Percentiles rank a stretch among this genome's conserved stretches.
phyloP scores from a whole-genome alignment of 192 early-diverging fungal genomes.

The Coemansia asiatica region DNA sequence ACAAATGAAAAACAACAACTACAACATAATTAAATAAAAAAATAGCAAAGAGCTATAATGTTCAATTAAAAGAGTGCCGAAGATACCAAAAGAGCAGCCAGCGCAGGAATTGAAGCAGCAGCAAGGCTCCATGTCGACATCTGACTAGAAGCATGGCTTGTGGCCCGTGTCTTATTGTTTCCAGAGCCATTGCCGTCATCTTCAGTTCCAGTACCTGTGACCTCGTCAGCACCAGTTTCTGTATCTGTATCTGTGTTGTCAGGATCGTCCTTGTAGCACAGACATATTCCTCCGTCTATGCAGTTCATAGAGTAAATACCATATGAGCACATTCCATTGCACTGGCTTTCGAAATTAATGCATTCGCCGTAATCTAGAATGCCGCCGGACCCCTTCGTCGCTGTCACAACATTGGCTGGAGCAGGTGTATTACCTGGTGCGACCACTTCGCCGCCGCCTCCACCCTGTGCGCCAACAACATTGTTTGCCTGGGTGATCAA shows the following conservation, averaged over 20 bases:
- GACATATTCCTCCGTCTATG: slow-evolving; percentile 37
- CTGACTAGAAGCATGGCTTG: slow-evolving; percentile 8
- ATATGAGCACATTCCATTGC: slow-evolving; percentile 37
- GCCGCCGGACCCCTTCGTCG: slow-evolving; percentile 40
- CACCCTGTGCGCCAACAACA: slow-evolving; percentile 27
- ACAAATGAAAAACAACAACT: too few relatives aligned
- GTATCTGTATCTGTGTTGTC: slow-evolving; percentile 10
- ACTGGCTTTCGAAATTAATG: slow-evolving; percentile 47
- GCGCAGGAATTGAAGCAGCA: slow-evolving; percentile 10
- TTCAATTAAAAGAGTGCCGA: slow-evolving; percentile 23
- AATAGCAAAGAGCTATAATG: too few relatives aligned
- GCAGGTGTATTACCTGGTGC: not conserved
- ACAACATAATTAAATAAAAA: too few relatives aligned
- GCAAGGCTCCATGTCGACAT: slow-evolving; percentile 22
- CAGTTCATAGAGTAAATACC: slow-evolving; percentile 50
- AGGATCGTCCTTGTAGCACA: slow-evolving; percentile 40
- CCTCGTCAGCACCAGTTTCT: slow-evolving; percentile 8
- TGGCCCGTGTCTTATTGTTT: slow-evolving; percentile 4
- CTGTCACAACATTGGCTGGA: slow-evolving; percentile 39
- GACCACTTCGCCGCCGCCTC: slow-evolving; percentile 26
- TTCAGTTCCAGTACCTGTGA: not conserved
- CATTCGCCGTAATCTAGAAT: slow-evolving; percentile 44
- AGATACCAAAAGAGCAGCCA: slow-evolving; percentile 23
- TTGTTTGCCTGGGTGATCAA: slow-evolving; percentile 7
- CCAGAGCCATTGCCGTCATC: slow-evolving; percentile 1